phyloP scores from a whole-genome alignment of 805 yeast genomes.

The Spathaspora passalidarum region DNA sequence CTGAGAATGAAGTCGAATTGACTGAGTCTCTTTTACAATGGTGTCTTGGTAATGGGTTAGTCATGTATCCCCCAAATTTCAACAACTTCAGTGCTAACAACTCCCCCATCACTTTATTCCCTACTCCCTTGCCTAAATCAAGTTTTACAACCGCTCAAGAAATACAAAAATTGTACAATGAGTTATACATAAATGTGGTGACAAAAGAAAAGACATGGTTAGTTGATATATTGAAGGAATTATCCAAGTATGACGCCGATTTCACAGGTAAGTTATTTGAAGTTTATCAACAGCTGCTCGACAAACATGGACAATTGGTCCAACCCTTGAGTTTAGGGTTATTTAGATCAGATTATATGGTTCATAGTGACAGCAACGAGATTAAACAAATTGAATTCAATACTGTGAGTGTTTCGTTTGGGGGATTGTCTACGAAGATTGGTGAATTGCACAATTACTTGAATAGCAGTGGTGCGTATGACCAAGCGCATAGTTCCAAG shows the following conservation, averaged over 20 bases:
- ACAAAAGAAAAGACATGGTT: conserved; percentile 59
- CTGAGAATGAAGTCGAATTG: conserved; percentile 27
- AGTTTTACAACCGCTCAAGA: conserved; percentile 65
- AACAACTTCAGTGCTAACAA: conserved; percentile 42
- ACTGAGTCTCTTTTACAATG: conserved; percentile 62
- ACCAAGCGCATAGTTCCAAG: conserved; percentile 34
- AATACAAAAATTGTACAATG: conserved; percentile 69
- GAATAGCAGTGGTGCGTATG: conserved; percentile 58
- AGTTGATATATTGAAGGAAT: conserved; percentile 46
- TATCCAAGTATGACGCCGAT: conserved; percentile 60
- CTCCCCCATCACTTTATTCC: conserved; percentile 89
- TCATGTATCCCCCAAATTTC: conserved; percentile 71
- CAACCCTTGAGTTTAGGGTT: conserved; percentile 78
- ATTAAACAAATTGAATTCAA: conserved; percentile 96
- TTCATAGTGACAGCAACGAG: conserved; percentile 23
- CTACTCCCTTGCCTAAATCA: conserved; percentile 77
- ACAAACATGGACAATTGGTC: conserved; percentile 41
- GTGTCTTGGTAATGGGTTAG: conserved; percentile 74
- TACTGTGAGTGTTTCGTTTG: conserved; percentile 93
- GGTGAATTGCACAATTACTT: conserved; percentile 70
- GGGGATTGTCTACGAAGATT: conserved; percentile 81
- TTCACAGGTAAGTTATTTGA: conserved; percentile 81
- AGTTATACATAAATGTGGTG: conserved; percentile 69
- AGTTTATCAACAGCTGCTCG: conserved; percentile 48
- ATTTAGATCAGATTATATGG: conserved; percentile 87